Conservation (phyloP, 2,329 filamentous ascomycete genomes). For the Clarireedia paspali region DNA sequence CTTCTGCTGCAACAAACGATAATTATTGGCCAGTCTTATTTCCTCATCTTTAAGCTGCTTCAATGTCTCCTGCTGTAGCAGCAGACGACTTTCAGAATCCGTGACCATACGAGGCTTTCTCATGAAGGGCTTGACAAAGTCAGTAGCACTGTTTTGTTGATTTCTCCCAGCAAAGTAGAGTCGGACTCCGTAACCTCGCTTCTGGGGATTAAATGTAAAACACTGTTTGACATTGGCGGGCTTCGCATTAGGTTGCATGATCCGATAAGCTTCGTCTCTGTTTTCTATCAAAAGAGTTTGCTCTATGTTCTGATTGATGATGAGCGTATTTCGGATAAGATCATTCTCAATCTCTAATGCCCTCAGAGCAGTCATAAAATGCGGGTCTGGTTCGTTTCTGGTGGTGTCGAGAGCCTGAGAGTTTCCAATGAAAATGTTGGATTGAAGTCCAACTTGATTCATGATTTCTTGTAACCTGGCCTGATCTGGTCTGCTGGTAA, state of each 20-base stretch:
- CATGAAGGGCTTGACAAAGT: slow-evolving; percentile 35
- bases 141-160: slow-evolving; percentile 35
- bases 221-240: slow-evolving; percentile 67
- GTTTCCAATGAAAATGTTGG: slow-evolving; percentile 56
- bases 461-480: slow-evolving; percentile 60
- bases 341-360: slow-evolving; percentile 77
- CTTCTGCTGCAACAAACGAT: slow-evolving; percentile 34
- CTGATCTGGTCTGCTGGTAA: slow-evolving; percentile 70
- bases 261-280: slow-evolving; percentile 55
- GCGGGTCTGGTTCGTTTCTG: slow-evolving; percentile 64
- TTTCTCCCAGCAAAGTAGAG: slow-evolving; percentile 41
- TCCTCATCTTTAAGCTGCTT: slow-evolving; percentile 49
- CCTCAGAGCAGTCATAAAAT: slow-evolving; percentile 71
- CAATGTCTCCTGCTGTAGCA: slow-evolving; percentile 41
- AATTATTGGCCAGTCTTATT: slow-evolving; percentile 34
- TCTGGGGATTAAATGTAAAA: slow-evolving; percentile 58
- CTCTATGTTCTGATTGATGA: slow-evolving; percentile 78
- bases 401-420: slow-evolving; percentile 47
- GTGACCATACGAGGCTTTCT: slow-evolving; percentile 66
- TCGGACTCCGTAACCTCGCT: slow-evolving; percentile 51
- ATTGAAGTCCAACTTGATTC: slow-evolving; percentile 40
- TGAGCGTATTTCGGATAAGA: slow-evolving; percentile 68
- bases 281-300: slow-evolving; percentile 72
- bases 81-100: slow-evolving; percentile 61
- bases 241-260: slow-evolving; percentile 55